Conservation (phyloP, 306 rosid species). For the Potentilla sterilis region DNA sequence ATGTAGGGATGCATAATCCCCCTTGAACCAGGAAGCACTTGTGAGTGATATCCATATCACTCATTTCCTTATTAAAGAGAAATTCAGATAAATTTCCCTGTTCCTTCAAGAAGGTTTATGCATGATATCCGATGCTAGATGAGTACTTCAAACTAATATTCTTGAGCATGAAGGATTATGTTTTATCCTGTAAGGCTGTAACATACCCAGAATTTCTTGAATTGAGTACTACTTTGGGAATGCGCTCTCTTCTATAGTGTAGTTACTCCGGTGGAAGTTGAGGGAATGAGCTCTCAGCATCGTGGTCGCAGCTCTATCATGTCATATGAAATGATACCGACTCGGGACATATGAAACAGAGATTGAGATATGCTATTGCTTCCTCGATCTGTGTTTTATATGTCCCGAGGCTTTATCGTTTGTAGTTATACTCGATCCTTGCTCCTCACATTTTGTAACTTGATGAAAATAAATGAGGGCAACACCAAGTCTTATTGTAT, state of each 20-base stretch:
- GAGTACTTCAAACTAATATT: not conserved
- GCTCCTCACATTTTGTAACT: conserved; percentile 5
- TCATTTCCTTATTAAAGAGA: conserved; percentile 6
- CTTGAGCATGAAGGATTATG: not conserved
- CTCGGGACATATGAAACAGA: no score
- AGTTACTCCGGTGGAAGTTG: conserved; percentile 14
- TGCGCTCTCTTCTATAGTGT: conserved; percentile 1
- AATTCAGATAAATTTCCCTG: not conserved
- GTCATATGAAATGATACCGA: not conserved
- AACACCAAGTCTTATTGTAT: no score
- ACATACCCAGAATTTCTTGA: conserved; percentile 15
- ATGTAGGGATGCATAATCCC: not conserved
- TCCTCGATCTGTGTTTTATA: not conserved
- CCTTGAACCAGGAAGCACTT: conserved; percentile 9
- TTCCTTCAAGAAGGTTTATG: conserved; percentile 7
- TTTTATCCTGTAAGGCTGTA: conserved; percentile 6
- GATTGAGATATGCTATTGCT: not conserved
- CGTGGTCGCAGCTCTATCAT: conserved; percentile 21
- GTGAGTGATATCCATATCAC: conserved; percentile 7
- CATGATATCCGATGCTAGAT: not conserved
- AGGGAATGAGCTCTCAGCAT: conserved; percentile 6
- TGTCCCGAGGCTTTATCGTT: conserved; percentile 20
- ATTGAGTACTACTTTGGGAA: conserved; percentile 14
- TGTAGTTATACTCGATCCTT: conserved; percentile 1
- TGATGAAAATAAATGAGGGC: no score